Evolutionary conservation across 2,329 filamentous ascomycete genomes (phyloP).

Genomic region (Dactylellina parvicollis): DNA sequence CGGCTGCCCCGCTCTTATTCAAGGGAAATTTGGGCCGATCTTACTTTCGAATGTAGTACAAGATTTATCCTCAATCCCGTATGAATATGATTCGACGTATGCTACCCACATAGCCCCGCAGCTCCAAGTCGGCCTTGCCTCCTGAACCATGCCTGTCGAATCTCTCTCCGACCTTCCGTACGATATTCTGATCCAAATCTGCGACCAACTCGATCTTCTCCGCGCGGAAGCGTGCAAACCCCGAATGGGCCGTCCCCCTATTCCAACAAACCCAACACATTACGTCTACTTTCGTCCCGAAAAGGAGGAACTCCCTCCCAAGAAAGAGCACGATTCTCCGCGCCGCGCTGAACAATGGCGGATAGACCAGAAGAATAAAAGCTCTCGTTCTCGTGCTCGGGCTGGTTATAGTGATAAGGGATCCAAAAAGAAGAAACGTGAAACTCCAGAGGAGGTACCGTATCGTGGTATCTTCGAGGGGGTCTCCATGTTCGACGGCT

Average conservation of each 20-base stretch:
- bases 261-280: conserved; percentile 39
- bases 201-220: conserved; percentile 30
- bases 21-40: no score
- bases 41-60: no score
- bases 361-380: conserved; percentile 4
- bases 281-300: conserved; percentile 15
- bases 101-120: no score
- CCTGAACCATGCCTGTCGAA: background rate
- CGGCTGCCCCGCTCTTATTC: no score
- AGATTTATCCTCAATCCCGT: no score
- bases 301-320: conserved; percentile 11
- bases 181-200: conserved; percentile 36
- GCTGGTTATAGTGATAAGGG: no score
- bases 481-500: conserved; percentile 30
- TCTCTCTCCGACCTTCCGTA: conserved; percentile 32
- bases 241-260: conserved; percentile 11
- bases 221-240: conserved; percentile 18
- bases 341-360: conserved; percentile 30
- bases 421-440: background rate
- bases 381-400: background rate
- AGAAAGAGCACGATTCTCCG: conserved; percentile 36
- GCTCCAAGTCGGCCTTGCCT: background rate
- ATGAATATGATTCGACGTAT: background rate
- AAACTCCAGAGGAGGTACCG: no score
- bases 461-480: background rate